A percentile compares a stretch with the other conserved stretches of the same genome.
These are phyloP conservation scores for Bipolaris victoriae DNA, from an alignment of 2,329 filamentous ascomycete species.

Conservation along the genomic window DNA sequence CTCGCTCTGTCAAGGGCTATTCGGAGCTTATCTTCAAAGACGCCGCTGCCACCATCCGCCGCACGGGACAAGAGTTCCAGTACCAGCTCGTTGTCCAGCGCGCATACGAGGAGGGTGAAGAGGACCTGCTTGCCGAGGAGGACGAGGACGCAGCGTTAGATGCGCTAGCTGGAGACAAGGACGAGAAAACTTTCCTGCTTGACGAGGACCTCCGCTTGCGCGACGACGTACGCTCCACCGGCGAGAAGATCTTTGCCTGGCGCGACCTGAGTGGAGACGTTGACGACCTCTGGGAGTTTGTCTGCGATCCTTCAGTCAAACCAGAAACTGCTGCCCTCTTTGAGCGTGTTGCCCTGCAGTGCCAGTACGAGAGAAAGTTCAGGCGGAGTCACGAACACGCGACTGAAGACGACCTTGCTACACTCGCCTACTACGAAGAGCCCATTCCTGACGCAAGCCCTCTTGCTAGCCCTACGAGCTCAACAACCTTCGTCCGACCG, in stretches of 20 bases:
- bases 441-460: conserved; percentile 67
- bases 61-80: conserved; percentile 92
- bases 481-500: conserved; percentile 44
- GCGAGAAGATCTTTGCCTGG: conserved; percentile 91
- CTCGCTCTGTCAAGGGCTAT: conserved; percentile 93
- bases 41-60: conserved; percentile 87
- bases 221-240: conserved; percentile 77
- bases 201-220: conserved; percentile 90
- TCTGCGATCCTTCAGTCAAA: conserved; percentile 79
- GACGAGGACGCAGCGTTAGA: conserved; percentile 81
- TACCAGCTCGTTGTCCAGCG: conserved; percentile 97
- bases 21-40: conserved; percentile 99
- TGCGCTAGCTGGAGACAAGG: conserved; percentile 77
- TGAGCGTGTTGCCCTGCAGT: conserved; percentile 82
- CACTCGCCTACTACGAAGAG: conserved; percentile 78
- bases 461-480: conserved; percentile 55
- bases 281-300: conserved; percentile 96
- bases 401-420: conserved; percentile 76
- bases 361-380: conserved; percentile 97
- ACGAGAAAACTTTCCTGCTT: conserved; percentile 97
- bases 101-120: conserved; percentile 96
- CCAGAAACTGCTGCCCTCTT: conserved; percentile 78
- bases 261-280: conserved; percentile 90
- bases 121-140: conserved; percentile 87
- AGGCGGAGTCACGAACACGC: conserved; percentile 79